These are phyloP conservation scores for Xylaria sp. DNA, from an alignment of 2,329 filamentous ascomycete genomes.

Conservation along the genomic window DNA sequence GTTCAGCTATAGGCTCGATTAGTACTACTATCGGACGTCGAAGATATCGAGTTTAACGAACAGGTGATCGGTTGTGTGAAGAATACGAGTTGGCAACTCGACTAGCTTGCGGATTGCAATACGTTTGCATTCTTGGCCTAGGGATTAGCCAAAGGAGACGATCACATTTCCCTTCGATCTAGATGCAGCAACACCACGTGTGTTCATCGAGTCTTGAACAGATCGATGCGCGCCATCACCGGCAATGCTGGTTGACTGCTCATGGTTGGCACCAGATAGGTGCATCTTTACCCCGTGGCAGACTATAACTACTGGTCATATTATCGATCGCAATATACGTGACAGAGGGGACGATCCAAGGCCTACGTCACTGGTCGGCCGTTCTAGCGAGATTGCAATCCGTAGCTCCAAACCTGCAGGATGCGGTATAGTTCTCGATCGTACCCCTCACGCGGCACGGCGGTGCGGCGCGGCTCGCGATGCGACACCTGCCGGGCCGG, in stretches of 20 bases:
- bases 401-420: slow-evolving; percentile 8
- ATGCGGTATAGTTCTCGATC: slow-evolving; percentile 11
- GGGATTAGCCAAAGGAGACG: too few relatives aligned
- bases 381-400: neutral
- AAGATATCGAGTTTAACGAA: too few relatives aligned
- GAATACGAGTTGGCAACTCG: too few relatives aligned
- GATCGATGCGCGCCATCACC: neutral
- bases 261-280: neutral
- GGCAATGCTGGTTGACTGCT: neutral
- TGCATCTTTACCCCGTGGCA: neutral
- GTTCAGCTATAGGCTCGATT: too few relatives aligned
- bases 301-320: neutral
- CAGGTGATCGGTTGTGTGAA: too few relatives aligned
- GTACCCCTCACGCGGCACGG: neutral
- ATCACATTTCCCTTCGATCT: too few relatives aligned
- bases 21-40: too few relatives aligned
- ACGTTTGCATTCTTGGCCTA: too few relatives aligned
- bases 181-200: too few relatives aligned
- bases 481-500: slow-evolving; percentile 7
- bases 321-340: neutral
- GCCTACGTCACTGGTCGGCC: neutral
- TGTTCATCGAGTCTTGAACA: too few relatives aligned
- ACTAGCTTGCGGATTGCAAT: too few relatives aligned
- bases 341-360: neutral
- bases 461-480: slow-evolving; percentile 6